These are phyloP conservation scores for Penicillium longicatenatum DNA, from an alignment of 495 filamentous ascomycete species.

Conservation along the genomic window DNA sequence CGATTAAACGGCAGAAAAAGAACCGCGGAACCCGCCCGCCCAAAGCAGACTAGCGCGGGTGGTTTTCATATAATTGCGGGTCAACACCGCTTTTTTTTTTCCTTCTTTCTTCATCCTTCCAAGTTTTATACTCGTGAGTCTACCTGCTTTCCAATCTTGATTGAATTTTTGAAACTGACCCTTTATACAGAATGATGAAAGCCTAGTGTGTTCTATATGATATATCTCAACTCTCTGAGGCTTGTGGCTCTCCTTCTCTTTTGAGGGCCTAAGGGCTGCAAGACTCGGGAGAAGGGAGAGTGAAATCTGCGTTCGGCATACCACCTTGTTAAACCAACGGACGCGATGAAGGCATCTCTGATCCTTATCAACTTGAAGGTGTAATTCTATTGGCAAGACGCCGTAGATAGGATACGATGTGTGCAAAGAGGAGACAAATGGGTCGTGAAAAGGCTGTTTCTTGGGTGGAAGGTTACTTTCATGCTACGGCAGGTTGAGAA, in stretches of 20 bases:
- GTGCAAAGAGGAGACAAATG: neutral
- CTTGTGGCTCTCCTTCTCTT: conserved; percentile 80
- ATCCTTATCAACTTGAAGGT: conserved; percentile 54
- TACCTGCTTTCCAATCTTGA: conserved; percentile 8
- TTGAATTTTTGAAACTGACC: conserved; percentile 43
- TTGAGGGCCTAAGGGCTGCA: conserved; percentile 85
- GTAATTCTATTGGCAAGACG: conserved; percentile 25
- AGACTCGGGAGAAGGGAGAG: conserved; percentile 65
- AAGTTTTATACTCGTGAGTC: conserved; percentile 92
- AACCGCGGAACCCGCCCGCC: conserved; percentile 30
- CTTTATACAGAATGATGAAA: conserved; percentile 89
- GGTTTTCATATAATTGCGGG: conserved; percentile 22
- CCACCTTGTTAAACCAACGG: conserved; percentile 91
- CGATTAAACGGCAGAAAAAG: conserved; percentile 19
- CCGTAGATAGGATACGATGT: conserved; percentile 8
- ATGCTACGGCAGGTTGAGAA: neutral
- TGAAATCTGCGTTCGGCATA: conserved; percentile 99
- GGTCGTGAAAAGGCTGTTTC: conserved; percentile 14
- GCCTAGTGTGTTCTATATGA: conserved; percentile 93
- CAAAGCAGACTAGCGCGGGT: conserved; percentile 31
- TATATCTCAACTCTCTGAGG: conserved; percentile 63
- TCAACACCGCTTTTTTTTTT: conserved; percentile 38
- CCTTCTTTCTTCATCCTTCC: conserved; percentile 87
- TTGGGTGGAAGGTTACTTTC: neutral
- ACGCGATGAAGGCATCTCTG: conserved; percentile 99